These are phyloP conservation scores for Capronia americana DNA, from an alignment of 2,329 filamentous ascomycete genomes.

Conservation along the genomic window DNA sequence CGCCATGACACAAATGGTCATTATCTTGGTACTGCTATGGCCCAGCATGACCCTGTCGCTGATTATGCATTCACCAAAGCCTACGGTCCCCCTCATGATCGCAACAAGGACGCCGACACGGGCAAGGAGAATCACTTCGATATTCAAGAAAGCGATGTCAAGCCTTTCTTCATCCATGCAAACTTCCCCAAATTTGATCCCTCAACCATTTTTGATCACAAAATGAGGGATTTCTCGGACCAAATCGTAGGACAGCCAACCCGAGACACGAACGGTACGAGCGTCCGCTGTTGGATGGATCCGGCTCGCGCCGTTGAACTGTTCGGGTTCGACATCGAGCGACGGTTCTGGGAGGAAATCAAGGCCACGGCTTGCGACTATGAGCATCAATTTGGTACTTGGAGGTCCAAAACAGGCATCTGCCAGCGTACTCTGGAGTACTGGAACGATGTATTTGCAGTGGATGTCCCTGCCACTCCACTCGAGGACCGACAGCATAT, in stretches of 20 bases:
- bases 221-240: constrained; percentile 38
- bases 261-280: constrained; percentile 44
- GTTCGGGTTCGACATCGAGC: constrained; percentile 48
- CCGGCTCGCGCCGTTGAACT: constrained; percentile 42
- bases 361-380: constrained; percentile 49
- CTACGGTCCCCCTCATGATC: constrained; percentile 19
- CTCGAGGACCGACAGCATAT: constrained; percentile 12
- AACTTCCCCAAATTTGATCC: constrained; percentile 52
- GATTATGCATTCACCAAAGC: constrained; percentile 40
- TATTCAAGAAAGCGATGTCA: constrained; percentile 40
- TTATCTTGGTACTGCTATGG: constrained; percentile 44
- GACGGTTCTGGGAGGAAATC: constrained; percentile 49
- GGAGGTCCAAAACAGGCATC: constrained; percentile 44
- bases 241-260: constrained; percentile 38
- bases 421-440: constrained; percentile 46
- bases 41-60: constrained; percentile 46
- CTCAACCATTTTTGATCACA: constrained; percentile 44
- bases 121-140: constrained; percentile 41
- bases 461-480: not conserved
- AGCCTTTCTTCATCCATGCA: constrained; percentile 50
- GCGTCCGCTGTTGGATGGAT: constrained; percentile 44
- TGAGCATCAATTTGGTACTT: constrained; percentile 44
- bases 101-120: constrained; percentile 40
- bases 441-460: constrained; percentile 46
- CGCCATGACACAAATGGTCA: constrained; percentile 37